Percentiles rank a stretch among this genome's conserved stretches.
These are phyloP conservation scores for Alternaria tenuissima DNA, from an alignment of 2,329 filamentous ascomycete species.

Conservation along the genomic window DNA sequence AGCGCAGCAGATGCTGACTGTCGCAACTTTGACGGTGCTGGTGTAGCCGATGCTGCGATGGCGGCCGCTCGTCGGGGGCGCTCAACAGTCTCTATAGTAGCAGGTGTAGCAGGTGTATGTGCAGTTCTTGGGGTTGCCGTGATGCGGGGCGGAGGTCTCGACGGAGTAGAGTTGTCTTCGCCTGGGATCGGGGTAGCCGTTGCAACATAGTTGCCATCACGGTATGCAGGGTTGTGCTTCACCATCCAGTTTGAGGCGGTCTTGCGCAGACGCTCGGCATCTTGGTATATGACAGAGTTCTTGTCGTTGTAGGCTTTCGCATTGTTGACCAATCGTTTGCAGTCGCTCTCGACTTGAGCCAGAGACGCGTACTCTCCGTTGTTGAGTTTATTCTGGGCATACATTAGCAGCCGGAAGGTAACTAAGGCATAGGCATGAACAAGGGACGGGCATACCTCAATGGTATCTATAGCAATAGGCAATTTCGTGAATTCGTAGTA, in stretches of 20 bases:
- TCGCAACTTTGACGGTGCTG: slow-evolving; percentile 45
- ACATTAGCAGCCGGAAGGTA: slow-evolving; percentile 4
- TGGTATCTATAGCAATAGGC: slow-evolving; percentile 78
- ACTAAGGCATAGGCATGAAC: background rate
- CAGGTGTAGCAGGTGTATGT: slow-evolving; percentile 17
- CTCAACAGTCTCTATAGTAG: slow-evolving; percentile 38
- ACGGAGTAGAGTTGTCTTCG: slow-evolving; percentile 52
- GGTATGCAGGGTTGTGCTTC: slow-evolving; percentile 84
- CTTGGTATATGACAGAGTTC: slow-evolving; percentile 75
- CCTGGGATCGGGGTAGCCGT: slow-evolving; percentile 76
- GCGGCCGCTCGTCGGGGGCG: slow-evolving; percentile 46
- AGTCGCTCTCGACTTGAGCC: slow-evolving; percentile 79
- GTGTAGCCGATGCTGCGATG: slow-evolving; percentile 35
- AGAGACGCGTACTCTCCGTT: slow-evolving; percentile 73
- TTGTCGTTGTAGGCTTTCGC: slow-evolving; percentile 85
- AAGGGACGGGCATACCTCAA: slow-evolving; percentile 63
- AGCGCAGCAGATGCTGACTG: slow-evolving; percentile 38
- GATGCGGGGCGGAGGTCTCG: slow-evolving; percentile 39
- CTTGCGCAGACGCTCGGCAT: slow-evolving; percentile 87
- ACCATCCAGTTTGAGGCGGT: slow-evolving; percentile 88
- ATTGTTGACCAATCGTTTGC: slow-evolving; percentile 88
- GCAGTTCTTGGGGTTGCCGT: slow-evolving; percentile 36
- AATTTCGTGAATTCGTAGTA: slow-evolving; percentile 82
- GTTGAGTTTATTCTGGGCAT: slow-evolving; percentile 67
- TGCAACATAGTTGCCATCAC: slow-evolving; percentile 70